Conservation (phyloP, 805 yeast genomes). For the Kluyveromyces lactis region DNA sequence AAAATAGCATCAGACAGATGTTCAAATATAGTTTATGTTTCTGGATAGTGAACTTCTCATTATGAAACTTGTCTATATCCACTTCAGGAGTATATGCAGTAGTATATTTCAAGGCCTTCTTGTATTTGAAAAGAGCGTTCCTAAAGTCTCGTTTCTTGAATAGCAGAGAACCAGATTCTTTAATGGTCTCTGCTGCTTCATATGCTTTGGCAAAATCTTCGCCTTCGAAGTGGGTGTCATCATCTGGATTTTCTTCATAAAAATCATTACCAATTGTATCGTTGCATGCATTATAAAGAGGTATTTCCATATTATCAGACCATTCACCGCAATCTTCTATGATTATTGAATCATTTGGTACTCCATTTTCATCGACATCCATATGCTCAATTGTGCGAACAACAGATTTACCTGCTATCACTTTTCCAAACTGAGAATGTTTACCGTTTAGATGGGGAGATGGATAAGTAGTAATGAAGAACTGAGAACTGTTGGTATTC, state of each 20-base stretch:
- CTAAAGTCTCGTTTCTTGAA: constrained; percentile 44
- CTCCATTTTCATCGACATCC: constrained; percentile 37
- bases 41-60: constrained; percentile 38
- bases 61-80: constrained; percentile 48
- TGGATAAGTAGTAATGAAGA: constrained; percentile 61
- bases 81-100: constrained; percentile 66
- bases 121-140: constrained; percentile 55
- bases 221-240: constrained; percentile 50
- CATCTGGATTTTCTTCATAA: constrained; percentile 74
- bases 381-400: constrained; percentile 56
- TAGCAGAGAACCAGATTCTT: constrained; percentile 56
- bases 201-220: constrained; percentile 47
- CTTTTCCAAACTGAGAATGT: constrained; percentile 71
- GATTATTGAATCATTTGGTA: constrained; percentile 34
- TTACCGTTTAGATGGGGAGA: constrained; percentile 69
- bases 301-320: constrained; percentile 43
- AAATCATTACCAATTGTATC: constrained; percentile 57
- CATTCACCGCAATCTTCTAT: constrained; percentile 59
- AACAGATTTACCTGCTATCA: constrained; percentile 58
- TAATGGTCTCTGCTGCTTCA: constrained; percentile 46
- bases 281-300: constrained; percentile 56
- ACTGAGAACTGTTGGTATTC: constrained; percentile 53
- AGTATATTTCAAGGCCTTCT: constrained; percentile 57
- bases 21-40: constrained; percentile 40
- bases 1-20: constrained; percentile 46